Base-by-base conservation (phyloP, 179 eudicot species). In the Beta macrorhiza region DNA sequence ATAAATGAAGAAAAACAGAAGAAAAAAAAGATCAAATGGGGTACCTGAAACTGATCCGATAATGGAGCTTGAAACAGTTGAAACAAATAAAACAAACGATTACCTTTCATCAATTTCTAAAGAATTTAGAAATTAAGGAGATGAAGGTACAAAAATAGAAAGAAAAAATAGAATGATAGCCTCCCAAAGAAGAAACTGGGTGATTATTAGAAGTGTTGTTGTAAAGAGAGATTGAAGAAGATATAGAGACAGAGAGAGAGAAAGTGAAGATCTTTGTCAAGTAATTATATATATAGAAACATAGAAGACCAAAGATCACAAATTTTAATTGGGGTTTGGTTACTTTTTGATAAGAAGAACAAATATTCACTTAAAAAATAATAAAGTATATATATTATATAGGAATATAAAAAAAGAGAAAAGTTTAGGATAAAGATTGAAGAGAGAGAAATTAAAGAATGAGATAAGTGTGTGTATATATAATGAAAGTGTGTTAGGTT, bases 11-110 rank as follows among this genome's bases (percentile, higher is more conserved):
- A 53, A n/a, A 57, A 7, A 79, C 12, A 12, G 12, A 52, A 44
- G 2, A 51, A 10, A 16, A 52, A 32, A 70, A 19, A 44, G n/a
- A 55, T 12, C 4, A 51, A 19, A 44, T 16, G 61, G 22, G 42
- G 32, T 74, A 86, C 88, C 88, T 83, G 88, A 83, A 86, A 86
- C 14, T 83, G 86, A 86, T 86, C 82, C 47, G 73, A 83, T 81
- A 83, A 67, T 42, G 83, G 49, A 75, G 80, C 79, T 81, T 78
- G 82, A 74, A 83, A 70, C 55, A 81, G 88, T 82, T 78, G 82
- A 57, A 78, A 80, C 68, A 78, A 73, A 71, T 16, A 72, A 55
- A 37, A 74, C 71, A 83, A 78, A 62, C 67, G 71, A 68, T 64
- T 74, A 63, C 80, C 84, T 81, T 80, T 84, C 88, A 86, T 83